phyloP scores from a whole-genome alignment of 2,329 filamentous ascomycete species.

The Mariannaea elegans region DNA sequence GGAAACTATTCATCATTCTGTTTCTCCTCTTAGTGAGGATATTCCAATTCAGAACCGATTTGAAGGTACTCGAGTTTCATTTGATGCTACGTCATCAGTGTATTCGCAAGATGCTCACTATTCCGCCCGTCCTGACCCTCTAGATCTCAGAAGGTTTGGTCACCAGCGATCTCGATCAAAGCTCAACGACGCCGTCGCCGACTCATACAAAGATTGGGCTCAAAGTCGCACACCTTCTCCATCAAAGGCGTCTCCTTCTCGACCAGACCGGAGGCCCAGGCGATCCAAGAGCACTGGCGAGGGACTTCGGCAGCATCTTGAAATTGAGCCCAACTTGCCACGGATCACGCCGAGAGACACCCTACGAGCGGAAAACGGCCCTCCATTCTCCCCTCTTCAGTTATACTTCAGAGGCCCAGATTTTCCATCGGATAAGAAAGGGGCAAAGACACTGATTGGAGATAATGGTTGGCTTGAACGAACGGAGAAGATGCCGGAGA shows the following conservation, averaged over 20 bases:
- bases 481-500: constrained; percentile 40
- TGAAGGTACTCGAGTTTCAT: constrained; percentile 16
- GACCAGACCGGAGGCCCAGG: constrained; percentile 31
- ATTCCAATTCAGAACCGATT: constrained; percentile 20
- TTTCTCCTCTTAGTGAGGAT: constrained; percentile 39
- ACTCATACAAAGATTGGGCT: constrained; percentile 41
- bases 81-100: constrained; percentile 33
- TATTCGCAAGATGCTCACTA: constrained; percentile 36
- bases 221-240: constrained; percentile 31
- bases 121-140: constrained; percentile 31
- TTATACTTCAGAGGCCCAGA: constrained; percentile 53
- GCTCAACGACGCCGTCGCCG: constrained; percentile 28
- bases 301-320: constrained; percentile 26
- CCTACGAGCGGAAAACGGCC: constrained; percentile 25
- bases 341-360: constrained; percentile 14
- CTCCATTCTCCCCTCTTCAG: constrained; percentile 53
- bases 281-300: constrained; percentile 44
- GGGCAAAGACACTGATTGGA: constrained; percentile 63
- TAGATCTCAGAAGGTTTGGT: constrained; percentile 25
- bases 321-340: constrained; percentile 20
- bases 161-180: constrained; percentile 32
- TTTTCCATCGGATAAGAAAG: constrained; percentile 50
- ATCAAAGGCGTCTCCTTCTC: constrained; percentile 23
- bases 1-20: constrained; percentile 29
- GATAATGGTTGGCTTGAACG: constrained; percentile 66